These are phyloP conservation scores for Mayamaea pseudoterrestris DNA, from an alignment of 108 stramenopile species.

Conservation along the genomic window DNA sequence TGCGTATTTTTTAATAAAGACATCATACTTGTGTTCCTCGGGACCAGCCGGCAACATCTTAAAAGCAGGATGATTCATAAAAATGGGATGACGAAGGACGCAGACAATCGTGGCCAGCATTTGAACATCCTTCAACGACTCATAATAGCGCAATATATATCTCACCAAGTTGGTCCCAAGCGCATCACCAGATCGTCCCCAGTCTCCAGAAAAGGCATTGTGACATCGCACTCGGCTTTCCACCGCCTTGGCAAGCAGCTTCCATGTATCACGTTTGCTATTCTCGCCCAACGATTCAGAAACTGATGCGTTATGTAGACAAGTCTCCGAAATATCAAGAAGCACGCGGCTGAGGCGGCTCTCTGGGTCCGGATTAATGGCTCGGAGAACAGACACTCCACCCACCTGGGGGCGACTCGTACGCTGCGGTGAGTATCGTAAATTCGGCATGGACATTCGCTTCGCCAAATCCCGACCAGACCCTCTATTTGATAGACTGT, in stretches of 20 bases:
- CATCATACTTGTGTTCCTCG: slow-evolving; percentile 41
- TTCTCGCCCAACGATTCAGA: slow-evolving; percentile 24
- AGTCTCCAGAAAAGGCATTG: slow-evolving; percentile 32
- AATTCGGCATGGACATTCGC: too few relatives aligned
- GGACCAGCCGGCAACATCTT: slow-evolving; percentile 33
- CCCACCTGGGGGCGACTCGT: too few relatives aligned
- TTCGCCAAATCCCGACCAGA: too few relatives aligned
- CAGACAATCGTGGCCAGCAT: slow-evolving; percentile 72
- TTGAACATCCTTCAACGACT: slow-evolving; percentile 55
- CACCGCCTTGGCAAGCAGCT: slow-evolving; percentile 42
- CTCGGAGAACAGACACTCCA: background rate
- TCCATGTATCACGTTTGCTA: slow-evolving; percentile 64
- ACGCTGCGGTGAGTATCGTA: too few relatives aligned
- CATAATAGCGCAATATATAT: slow-evolving; percentile 53
- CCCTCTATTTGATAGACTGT: background rate
- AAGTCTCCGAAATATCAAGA: slow-evolving; percentile 21
- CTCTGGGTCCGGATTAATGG: background rate
- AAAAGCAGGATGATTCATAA: background rate
- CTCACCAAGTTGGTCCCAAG: slow-evolving; percentile 46
- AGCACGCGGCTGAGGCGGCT: slow-evolving; percentile 3
- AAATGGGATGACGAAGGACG: slow-evolving; percentile 32
- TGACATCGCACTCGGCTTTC: slow-evolving; percentile 22
- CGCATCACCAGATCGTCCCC: slow-evolving; percentile 48
- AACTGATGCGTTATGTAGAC: slow-evolving; percentile 63
- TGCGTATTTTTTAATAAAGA: slow-evolving; percentile 50